These are phyloP conservation scores for button mushroom (Agaricus bisporus) DNA, from an alignment of 768 basidiomycete species.

Conservation along the genomic window DNA sequence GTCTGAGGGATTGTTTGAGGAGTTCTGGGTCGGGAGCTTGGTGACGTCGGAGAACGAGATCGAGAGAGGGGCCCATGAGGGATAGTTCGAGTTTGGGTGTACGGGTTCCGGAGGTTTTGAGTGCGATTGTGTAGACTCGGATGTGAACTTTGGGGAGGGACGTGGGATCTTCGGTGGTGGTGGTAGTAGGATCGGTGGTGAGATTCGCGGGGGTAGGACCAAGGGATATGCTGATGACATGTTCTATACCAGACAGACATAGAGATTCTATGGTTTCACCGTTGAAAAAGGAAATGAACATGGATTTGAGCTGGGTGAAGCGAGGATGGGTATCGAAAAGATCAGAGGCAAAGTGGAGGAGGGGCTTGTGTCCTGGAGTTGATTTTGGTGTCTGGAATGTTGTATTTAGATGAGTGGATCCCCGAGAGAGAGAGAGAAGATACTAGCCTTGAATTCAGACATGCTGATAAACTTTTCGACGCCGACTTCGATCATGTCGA, in stretches of 20 bases:
- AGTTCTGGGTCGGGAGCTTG: conserved; percentile 72
- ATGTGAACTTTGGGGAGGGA: conserved; percentile 81
- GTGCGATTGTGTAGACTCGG: conserved; percentile 73
- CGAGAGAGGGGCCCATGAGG: conserved; percentile 89
- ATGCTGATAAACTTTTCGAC: conserved; percentile 78
- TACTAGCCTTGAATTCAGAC: conserved; percentile 74
- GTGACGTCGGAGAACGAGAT: conserved; percentile 72
- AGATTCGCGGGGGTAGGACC: conserved; percentile 57
- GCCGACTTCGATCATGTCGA: conserved; percentile 96
- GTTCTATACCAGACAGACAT: conserved; percentile 77
- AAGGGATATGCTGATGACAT: conserved; percentile 79
- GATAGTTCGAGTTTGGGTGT: conserved; percentile 77
- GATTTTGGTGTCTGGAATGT: conserved; percentile 74
- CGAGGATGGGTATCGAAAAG: conserved; percentile 94
- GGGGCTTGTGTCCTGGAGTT: conserved; percentile 82
- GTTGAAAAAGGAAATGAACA: conserved; percentile 88
- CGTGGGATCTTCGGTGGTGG: conserved; percentile 31
- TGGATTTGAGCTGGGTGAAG: conserved; percentile 85
- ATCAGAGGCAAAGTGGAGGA: conserved; percentile 94
- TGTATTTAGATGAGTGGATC: neutral
- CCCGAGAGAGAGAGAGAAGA: neutral
- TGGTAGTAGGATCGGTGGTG: conserved; percentile 27
- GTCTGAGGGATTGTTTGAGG: conserved; percentile 73
- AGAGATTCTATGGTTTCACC: conserved; percentile 81
- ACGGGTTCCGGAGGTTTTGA: conserved; percentile 72